phyloP scores from a whole-genome alignment of 179 eudicot species.

The Spinacia oleracea region DNA sequence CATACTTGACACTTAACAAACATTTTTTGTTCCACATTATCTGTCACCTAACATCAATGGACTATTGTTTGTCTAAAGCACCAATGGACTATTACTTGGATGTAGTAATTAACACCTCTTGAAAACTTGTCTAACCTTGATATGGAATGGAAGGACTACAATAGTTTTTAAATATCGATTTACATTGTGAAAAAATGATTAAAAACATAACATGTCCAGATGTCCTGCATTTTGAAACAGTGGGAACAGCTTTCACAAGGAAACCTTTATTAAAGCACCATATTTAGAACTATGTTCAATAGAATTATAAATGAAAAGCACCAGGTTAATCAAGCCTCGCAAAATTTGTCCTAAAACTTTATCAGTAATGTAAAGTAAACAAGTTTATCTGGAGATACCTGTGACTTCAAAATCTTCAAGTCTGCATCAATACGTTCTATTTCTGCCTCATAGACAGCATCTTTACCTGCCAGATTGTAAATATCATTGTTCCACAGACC shows the following conservation, averaged over 20 bases:
- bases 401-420: slow-evolving; percentile 68
- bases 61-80: background rate
- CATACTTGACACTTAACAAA: background rate
- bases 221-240: background rate
- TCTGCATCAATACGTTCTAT: slow-evolving; percentile 83
- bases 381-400: slow-evolving; percentile 45
- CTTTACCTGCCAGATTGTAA: slow-evolving; percentile 48
- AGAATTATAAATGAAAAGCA: background rate
- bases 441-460: slow-evolving; percentile 46
- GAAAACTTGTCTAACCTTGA: background rate
- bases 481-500: background rate
- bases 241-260: background rate
- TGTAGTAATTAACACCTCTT: background rate
- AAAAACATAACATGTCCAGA: background rate
- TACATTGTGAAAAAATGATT: background rate
- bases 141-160: background rate
- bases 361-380: slow-evolving; percentile 13
- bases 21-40: background rate
- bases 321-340: background rate
- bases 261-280: background rate
- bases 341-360: background rate
- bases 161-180: background rate
- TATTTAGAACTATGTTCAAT: background rate
- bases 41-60: background rate
- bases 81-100: background rate